phyloP scores from a whole-genome alignment of 768 basidiomycete species.

The Xerocomellus chrysenteron region DNA sequence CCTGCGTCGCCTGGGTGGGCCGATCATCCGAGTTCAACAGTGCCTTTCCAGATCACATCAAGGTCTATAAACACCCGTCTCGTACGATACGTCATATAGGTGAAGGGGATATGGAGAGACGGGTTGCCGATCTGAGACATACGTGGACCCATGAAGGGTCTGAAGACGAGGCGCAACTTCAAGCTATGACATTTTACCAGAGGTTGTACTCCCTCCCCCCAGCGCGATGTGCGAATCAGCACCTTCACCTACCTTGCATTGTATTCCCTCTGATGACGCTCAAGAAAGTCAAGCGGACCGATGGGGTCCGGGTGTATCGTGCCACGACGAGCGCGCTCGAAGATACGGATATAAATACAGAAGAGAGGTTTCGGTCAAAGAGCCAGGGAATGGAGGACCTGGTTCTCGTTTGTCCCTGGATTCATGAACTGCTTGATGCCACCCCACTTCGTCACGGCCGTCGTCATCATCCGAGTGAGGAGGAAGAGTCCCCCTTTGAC shows the following conservation, averaged over 20 bases:
- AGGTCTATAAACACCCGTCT: conserved; percentile 5
- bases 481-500: not conserved
- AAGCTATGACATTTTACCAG: conserved; percentile 6
- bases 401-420: conserved; percentile 21
- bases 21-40: conserved; percentile 22
- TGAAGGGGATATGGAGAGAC: conserved; percentile 6
- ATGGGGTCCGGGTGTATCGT: conserved; percentile 2
- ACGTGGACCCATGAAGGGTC: not conserved
- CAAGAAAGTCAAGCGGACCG: not conserved
- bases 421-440: conserved; percentile 8
- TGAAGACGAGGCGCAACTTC: not conserved
- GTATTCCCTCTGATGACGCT: conserved; percentile 13
- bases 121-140: not conserved
- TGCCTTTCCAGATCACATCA: conserved; percentile 17
- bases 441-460: not conserved
- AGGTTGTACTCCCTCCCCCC: not conserved
- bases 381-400: not conserved
- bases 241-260: conserved; percentile 19
- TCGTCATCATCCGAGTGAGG: not conserved
- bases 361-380: not conserved
- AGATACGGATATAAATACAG: conserved; percentile 9
- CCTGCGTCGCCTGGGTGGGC: conserved; percentile 21
- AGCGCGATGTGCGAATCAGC: conserved; percentile 5
- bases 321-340: conserved; percentile 5
- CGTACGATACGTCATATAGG: conserved; percentile 4